Evolutionary conservation across 257 asterid genomes (phyloP).

Genomic region (Solanum rostratum): DNA sequence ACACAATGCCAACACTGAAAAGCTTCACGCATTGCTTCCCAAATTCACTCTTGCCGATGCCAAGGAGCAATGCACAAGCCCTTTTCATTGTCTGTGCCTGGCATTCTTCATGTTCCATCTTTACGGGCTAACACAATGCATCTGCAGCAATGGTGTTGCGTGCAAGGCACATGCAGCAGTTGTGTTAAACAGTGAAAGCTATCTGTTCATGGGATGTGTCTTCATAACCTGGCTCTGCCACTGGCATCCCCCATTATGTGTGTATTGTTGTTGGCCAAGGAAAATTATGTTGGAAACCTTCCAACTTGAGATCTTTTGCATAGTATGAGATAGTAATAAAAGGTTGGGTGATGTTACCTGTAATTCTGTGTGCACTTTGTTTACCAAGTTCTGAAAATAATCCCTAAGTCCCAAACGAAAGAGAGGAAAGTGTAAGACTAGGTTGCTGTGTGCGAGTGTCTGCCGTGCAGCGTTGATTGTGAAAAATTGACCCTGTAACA

Average conservation of each 20-base stretch:
- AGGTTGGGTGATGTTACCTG: background rate
- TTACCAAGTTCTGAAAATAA: background rate
- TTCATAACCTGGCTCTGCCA: background rate
- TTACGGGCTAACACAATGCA: background rate
- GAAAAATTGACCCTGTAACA: background rate
- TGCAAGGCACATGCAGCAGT: background rate
- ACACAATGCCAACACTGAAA: background rate
- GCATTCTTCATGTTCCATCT: background rate
- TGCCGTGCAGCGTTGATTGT: background rate
- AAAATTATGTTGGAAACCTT: background rate
- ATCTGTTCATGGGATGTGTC: background rate
- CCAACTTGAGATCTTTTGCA: background rate
- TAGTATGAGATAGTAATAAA: background rate
- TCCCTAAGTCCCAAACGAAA: background rate
- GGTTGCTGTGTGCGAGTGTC: slow-evolving; percentile 27
- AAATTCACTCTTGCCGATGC: background rate
- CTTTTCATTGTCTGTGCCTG: background rate
- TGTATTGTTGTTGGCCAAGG: background rate
- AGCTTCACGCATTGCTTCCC: background rate
- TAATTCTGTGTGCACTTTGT: background rate
- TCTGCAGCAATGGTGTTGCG: background rate
- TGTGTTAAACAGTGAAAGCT: slow-evolving; percentile 17
- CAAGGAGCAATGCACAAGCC: background rate
- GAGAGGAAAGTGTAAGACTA: slow-evolving; percentile 17
- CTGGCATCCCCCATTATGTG: background rate